Percentiles rank a stretch among this genome's conserved stretches.
phyloP scores from a whole-genome alignment of 345 rosid genomes.

The Arabis alpina region DNA sequence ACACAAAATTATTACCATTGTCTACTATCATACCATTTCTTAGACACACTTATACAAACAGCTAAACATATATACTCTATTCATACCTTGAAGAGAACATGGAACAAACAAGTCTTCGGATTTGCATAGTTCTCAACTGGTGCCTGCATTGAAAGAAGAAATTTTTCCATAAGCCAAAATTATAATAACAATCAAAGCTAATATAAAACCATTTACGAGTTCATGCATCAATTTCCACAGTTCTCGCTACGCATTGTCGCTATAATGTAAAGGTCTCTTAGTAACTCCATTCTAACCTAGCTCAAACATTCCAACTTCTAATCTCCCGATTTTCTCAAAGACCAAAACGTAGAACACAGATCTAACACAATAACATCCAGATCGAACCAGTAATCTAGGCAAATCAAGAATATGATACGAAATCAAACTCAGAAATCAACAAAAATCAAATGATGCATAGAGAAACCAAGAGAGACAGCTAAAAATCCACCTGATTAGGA shows the following conservation, averaged over 20 bases:
- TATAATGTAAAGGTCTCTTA: background rate
- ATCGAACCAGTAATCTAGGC: conserved; percentile 17
- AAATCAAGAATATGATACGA: conserved; percentile 7
- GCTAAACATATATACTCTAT: background rate
- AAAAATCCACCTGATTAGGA: conserved; percentile 43
- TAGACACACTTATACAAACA: conserved; percentile 1
- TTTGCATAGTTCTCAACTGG: conserved; percentile 93
- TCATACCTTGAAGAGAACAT: conserved; percentile 84
- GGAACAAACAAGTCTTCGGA: conserved; percentile 95
- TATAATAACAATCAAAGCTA: background rate
- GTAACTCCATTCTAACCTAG: conserved; percentile 14
- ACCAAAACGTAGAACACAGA: conserved; percentile 28
- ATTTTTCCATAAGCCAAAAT: background rate
- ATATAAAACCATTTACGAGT: conserved; percentile 5
- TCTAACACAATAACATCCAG: conserved; percentile 28
- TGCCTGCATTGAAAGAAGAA: conserved; percentile 55
- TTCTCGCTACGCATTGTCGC: conserved; percentile 16
- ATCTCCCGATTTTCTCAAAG: conserved; percentile 27
- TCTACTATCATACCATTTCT: conserved; percentile 7
- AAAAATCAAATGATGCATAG: conserved; percentile 10
- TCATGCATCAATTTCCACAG: conserved; percentile 12
- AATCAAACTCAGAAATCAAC: conserved; percentile 31
- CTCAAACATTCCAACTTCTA: conserved; percentile 17
- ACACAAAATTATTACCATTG: conserved; percentile 8
- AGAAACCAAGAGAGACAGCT: conserved; percentile 22